Conservation (phyloP, 169 alveolate genomes). For the Neospora caninum region DNA sequence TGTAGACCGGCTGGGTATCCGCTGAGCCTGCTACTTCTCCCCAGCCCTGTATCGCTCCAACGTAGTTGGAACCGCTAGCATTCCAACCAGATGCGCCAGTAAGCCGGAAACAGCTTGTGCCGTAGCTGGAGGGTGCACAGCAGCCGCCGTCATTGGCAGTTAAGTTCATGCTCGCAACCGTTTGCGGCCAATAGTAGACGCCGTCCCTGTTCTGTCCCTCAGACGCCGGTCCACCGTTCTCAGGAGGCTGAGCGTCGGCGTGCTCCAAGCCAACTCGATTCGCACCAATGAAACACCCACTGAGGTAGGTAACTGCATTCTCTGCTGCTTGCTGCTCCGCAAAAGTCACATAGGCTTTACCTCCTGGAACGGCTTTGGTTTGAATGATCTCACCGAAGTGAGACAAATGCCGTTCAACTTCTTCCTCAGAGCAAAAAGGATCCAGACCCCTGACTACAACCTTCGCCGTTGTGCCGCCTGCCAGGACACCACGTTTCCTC, state of each 20-base stretch:
- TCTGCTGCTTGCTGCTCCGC: conserved; percentile 62
- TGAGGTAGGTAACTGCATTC: conserved; percentile 29
- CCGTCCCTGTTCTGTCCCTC: neutral
- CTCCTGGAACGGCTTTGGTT: neutral
- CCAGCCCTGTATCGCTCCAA: neutral
- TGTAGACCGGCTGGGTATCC: neutral
- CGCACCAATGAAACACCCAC: conserved; percentile 48
- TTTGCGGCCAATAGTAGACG: neutral
- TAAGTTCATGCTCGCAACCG: neutral
- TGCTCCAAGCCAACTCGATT: conserved; percentile 29
- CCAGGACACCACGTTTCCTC: conserved; percentile 48
- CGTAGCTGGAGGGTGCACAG: neutral
- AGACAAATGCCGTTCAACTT: conserved; percentile 47
- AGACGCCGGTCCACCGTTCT: neutral
- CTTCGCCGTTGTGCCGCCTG: conserved; percentile 39
- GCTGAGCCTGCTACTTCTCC: neutral
- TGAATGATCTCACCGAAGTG: conserved; percentile 53
- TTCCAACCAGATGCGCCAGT: neutral
- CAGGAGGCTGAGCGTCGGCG: neutral
- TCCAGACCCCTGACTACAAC: conserved; percentile 59
- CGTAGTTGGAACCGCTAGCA: neutral
- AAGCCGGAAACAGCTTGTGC: neutral
- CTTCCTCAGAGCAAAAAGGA: conserved; percentile 39
- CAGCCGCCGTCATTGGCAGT: neutral
- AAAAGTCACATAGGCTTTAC: conserved; percentile 54